phyloP scores from a whole-genome alignment of 2,329 filamentous ascomycete genomes.

The Pseudogymnoascus sp. region DNA sequence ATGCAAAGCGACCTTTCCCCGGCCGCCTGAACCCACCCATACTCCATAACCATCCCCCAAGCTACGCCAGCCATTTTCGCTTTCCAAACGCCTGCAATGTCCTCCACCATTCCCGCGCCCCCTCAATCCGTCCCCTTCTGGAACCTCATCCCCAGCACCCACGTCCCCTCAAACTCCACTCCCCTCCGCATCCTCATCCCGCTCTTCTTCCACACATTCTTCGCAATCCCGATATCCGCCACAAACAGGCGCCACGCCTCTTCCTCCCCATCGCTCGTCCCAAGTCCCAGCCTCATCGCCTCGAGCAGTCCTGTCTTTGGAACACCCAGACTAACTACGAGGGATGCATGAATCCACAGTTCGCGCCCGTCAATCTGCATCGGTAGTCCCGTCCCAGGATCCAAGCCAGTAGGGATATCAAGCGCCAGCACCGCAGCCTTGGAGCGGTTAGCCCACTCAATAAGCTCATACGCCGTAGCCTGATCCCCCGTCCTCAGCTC shows the following conservation, averaged over 20 bases:
- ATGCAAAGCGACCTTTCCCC: not conserved
- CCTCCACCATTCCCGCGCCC: not conserved
- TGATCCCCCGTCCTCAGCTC: conserved; percentile 78
- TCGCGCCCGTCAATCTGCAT: conserved; percentile 64
- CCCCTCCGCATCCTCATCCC: conserved; percentile 74
- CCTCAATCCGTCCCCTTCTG: conserved; percentile 19
- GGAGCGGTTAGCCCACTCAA: conserved; percentile 87
- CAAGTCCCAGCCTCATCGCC: conserved; percentile 43
- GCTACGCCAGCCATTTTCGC: not conserved
- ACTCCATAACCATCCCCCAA: not conserved
- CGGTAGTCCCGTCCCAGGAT: conserved; percentile 64
- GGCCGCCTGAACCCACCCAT: not conserved
- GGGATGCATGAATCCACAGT: conserved; percentile 72
- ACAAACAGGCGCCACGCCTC: conserved; percentile 69
- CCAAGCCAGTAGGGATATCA: conserved; percentile 85
- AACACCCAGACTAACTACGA: conserved; percentile 76
- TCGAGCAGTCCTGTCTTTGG: conserved; percentile 79
- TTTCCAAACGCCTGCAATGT: not conserved
- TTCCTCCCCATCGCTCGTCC: conserved; percentile 18
- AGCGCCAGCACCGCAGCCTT: conserved; percentile 76
- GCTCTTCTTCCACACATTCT: conserved; percentile 71
- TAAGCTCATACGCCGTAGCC: conserved; percentile 76
- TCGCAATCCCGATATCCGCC: conserved; percentile 77
- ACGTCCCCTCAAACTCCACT: conserved; percentile 79
- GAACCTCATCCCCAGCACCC: conserved; percentile 63